A percentile compares a stretch with the other conserved stretches of the same genome.
These are phyloP conservation scores for Entomortierella chlamydospora DNA, from an alignment of 192 early-diverging fungal genomes.

Conservation along the genomic window DNA sequence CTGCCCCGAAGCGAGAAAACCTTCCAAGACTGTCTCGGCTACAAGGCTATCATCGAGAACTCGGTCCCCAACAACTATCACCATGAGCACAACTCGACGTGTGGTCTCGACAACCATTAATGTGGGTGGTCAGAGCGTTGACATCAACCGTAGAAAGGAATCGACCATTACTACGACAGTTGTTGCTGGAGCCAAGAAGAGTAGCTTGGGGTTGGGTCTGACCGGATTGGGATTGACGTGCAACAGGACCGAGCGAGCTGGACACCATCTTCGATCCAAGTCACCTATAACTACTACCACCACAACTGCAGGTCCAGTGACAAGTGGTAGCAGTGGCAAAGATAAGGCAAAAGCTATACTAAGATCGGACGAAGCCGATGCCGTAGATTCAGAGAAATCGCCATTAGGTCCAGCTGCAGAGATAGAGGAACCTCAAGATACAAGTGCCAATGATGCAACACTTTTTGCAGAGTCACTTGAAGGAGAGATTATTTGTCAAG, in stretches of 20 bases:
- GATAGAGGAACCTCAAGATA: too few relatives aligned
- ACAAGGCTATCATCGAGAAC: conserved; percentile 9
- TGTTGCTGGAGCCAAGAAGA: not conserved
- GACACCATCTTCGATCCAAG: not conserved
- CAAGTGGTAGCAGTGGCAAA: not conserved
- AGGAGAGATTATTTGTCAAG: not conserved
- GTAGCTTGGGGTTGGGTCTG: not conserved
- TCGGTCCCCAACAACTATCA: conserved; percentile 16
- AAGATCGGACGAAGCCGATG: not conserved
- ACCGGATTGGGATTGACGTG: not conserved
- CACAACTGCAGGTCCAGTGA: not conserved
- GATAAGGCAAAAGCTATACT: not conserved
- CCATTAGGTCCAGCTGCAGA: not conserved
- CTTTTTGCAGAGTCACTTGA: not conserved
- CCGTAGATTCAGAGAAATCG: too few relatives aligned
- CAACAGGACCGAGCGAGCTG: conserved; percentile 2
- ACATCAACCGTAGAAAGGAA: conserved; percentile 10
- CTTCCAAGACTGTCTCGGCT: not conserved
- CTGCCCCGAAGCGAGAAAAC: not conserved
- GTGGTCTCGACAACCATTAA: conserved; percentile 7
- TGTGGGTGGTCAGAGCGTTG: conserved; percentile 1
- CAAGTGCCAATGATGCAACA: too few relatives aligned
- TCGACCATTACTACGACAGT: conserved; percentile 3
- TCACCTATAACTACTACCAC: not conserved
- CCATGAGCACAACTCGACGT: conserved; percentile 16